Base-by-base conservation (phyloP, 1,284 basidiomycete species). In the Exobasidium rhododendri region DNA sequence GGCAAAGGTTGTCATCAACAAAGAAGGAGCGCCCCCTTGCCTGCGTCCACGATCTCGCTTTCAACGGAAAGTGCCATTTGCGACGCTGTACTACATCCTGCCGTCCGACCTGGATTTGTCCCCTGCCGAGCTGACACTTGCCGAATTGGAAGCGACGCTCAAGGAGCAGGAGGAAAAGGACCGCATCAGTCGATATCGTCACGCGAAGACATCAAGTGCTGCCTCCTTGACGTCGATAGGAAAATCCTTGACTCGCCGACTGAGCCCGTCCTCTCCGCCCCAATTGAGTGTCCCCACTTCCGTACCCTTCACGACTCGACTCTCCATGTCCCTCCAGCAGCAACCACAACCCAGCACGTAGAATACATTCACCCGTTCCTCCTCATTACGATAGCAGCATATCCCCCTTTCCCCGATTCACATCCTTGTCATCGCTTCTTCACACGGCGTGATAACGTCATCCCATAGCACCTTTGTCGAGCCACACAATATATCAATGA, bases 71-170 rank as follows among this genome's bases (percentile, higher is more conserved):
- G 66, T 20, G 20, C 55, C 62, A 10, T 69, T 61, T 64, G 7
- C 35, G 7, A 10, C 35, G 17, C 17, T 40, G 7, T 40, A 40
- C 17, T 40, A 10, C 17, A 63, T 65, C 5, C 59, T 71, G 20
- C 70, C 70, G 31, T 64, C 32, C 1, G 68, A 71, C 31, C 59
- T 40, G 2, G 70, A 71, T 26, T 60, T 71, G 20, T 47, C 52
- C 22, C 62, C 66, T 11, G 58, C 65, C 30, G 70, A 71, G 58
- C 28, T 71, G 44, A 10, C 14, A 24, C 32, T 20, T 26, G 50
- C 32, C 44, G 49, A 40, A 35, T 32, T 55, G 5, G 52, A 55
- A 44, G n/a, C 13, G 20, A 29, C 52, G 2, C 28, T 55, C 7
- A 40, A 40, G 35, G 35, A 7, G 35, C 35, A 40, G 17, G 17